Percentiles rank a stretch among this genome's conserved stretches.
Conservation (phyloP, 106 monocot genomes). For the Alisma plantagoaquatica region DNA sequence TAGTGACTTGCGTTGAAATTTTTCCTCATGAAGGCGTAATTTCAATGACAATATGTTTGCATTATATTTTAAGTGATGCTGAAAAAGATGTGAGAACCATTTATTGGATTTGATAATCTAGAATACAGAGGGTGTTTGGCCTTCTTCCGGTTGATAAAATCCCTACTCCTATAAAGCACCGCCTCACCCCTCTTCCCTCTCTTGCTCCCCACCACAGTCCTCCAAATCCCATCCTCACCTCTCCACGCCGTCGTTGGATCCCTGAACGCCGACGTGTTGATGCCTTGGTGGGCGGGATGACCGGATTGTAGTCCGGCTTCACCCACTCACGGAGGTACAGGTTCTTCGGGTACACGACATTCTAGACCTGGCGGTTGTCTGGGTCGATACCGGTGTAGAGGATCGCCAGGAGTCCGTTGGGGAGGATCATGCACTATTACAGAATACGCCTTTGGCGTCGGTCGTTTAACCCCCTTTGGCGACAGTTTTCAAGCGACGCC, state of each 20-base stretch:
- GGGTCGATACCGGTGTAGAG: not conserved
- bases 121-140: slow-evolving; percentile 12
- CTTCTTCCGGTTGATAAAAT: slow-evolving; percentile 4
- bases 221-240: slow-evolving; percentile 2
- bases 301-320: slow-evolving; percentile 66
- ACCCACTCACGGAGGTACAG: slow-evolving; percentile 48
- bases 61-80: too few relatives aligned
- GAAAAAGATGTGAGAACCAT: too few relatives aligned
- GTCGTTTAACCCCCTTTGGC: too few relatives aligned
- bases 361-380: slow-evolving; percentile 39
- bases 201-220: slow-evolving; percentile 6
- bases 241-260: slow-evolving; percentile 24
- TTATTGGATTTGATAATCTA: too few relatives aligned
- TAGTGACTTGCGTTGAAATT: too few relatives aligned
- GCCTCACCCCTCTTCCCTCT: not conserved
- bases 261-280: slow-evolving; percentile 49
- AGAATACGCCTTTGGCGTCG: too few relatives aligned
- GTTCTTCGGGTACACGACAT: slow-evolving; percentile 57
- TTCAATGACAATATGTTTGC: too few relatives aligned
- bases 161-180: slow-evolving; percentile 5
- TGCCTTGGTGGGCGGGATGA: slow-evolving; percentile 22
- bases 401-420: slow-evolving; percentile 32
- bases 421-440: slow-evolving; percentile 65
- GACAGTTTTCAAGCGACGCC: too few relatives aligned
- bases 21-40: too few relatives aligned